Percentiles rank a stretch among this genome's conserved stretches.
Conservation (phyloP, 2,329 filamentous ascomycete species). For the Exophiala sideris region DNA sequence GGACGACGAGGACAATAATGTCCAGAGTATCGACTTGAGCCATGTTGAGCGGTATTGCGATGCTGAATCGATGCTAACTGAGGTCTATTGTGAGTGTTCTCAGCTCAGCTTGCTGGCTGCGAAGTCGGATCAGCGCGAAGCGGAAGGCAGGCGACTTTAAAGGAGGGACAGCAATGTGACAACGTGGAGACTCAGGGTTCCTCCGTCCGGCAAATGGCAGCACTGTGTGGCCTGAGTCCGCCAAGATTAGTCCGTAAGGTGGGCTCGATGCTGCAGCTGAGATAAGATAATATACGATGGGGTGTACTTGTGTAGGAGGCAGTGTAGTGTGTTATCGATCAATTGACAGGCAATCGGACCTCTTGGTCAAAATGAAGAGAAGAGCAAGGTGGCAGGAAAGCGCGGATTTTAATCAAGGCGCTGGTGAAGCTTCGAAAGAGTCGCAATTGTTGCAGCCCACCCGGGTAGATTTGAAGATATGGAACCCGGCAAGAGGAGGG, state of each 20-base stretch:
- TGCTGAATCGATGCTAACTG: neutral
- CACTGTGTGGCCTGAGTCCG: slow-evolving; percentile 24
- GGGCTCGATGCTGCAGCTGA: slow-evolving; percentile 1
- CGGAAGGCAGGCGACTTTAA: slow-evolving; percentile 1
- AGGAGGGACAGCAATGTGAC: slow-evolving; percentile 10
- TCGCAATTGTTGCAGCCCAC: too few species aligned
- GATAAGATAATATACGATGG: neutral
- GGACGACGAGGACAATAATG: slow-evolving; percentile 79
- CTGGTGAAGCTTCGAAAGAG: too few species aligned
- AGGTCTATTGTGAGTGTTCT: slow-evolving; percentile 1
- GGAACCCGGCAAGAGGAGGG: neutral
- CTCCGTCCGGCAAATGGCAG: slow-evolving; percentile 3
- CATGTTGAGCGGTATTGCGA: slow-evolving; percentile 54
- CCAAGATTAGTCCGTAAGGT: slow-evolving; percentile 15
- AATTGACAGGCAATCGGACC: too few species aligned
- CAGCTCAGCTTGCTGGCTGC: neutral
- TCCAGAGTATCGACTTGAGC: slow-evolving; percentile 95
- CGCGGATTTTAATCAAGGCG: neutral
- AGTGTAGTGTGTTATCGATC: neutral
- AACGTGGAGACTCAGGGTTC: slow-evolving; percentile 15
- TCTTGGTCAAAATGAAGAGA: neutral
- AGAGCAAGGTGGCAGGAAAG: neutral
- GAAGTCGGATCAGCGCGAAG: neutral
- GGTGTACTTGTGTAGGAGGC: neutral
- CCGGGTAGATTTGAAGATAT: neutral